Evolutionary conservation across 495 filamentous ascomycete species (phyloP), one percentile per base, ranked within the genome.

Genomic region (Talaromyces wortmannii): DNA sequence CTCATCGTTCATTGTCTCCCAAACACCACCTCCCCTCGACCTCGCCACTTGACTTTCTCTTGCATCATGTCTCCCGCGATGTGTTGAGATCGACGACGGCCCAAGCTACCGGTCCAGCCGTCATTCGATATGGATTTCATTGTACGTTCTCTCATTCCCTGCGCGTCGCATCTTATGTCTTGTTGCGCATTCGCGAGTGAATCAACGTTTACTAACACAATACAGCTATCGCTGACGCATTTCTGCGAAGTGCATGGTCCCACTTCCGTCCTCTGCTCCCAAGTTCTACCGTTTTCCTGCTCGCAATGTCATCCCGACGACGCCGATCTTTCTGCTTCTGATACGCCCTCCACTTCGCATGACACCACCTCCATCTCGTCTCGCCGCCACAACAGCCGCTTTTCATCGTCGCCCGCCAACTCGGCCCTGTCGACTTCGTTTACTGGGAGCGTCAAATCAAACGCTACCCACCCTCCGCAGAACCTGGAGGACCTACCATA

Each of bases 221-320:
- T 36, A 60, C 51, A 97, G 92, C 82, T 96, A 65, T 95, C 90
- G 67, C 83, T 97, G 61, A 92, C 92, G 64, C 92, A 97, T 75
- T 97, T 95, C 71, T 97, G 92, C 78, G 92, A 97, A 71, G 79
- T 91, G 63, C 91, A 97, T 78, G 92, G 92, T 57, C 92, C 92
- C 11, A 96, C 91, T 49, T 94, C 91, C 51, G 85, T 97, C 69
- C 88, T 97, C 72, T 95, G 95, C 68, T 96, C 92, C 53, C 91
- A 96, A 72, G 87, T 89, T 49, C 75, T 89, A 23, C 87, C 89
- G 1, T 85, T 91, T 45, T 78, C 86, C 50, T 97, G 92, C 65
- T 68, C 76, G 53, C 83, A 85, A 67, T 97, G 92, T 66, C 83
- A 73, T 57, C 67, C 70, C 44, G 71, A 75, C 13, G 59, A 51